Evolutionary conservation across 768 basidiomycete genomes (phyloP), one percentile per base, ranked within the genome.

Genomic region (Kwoniella sp.): DNA sequence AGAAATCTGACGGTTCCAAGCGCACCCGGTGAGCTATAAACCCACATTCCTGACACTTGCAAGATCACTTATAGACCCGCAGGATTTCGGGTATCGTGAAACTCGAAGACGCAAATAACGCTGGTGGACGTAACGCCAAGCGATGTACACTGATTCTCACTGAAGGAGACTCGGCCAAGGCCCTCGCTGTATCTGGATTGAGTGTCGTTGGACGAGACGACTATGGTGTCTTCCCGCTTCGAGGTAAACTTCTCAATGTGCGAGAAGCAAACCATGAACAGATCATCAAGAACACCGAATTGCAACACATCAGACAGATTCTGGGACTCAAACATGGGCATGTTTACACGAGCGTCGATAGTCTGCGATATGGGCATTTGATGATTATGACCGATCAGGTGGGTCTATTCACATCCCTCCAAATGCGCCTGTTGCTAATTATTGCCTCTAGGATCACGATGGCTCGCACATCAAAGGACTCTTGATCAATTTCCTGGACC

Each of bases 381-480:
- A 99, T 99, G 95, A 89, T 99, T 63, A 99, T 99, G 95, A 89
- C 95, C 3, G 95, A 99, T 85, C 93, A 96, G 82, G 91, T 89
- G 46, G 41, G 80, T 74, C 15, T 50, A 3, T n/a, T n/a, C n/a
- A n/a, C n/a, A n/a, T n/a, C n/a, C n/a, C n/a, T n/a, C n/a, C n/a
- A n/a, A n/a, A n/a, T n/a, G n/a, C n/a, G n/a, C n/a, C n/a, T n/a
- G n/a, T n/a, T n/a, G n/a, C n/a, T n/a, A n/a, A n/a, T n/a, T n/a
- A n/a, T n/a, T n/a, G n/a, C 20, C 11, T 27, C 5, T 69, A 95
- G 90, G 95, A 99, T 82, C 90, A 98, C 76, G 95, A 99, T 76
- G 95, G 95, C 45, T 98, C 95, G n/a, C 95, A 99, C 76, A 99
- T 99, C 78, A 99, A 99, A 75, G 95, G 95, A n/a, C 82, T 98